Evolutionary conservation across 306 rosid species (phyloP).

Genomic region (Vigna hirtella): DNA sequence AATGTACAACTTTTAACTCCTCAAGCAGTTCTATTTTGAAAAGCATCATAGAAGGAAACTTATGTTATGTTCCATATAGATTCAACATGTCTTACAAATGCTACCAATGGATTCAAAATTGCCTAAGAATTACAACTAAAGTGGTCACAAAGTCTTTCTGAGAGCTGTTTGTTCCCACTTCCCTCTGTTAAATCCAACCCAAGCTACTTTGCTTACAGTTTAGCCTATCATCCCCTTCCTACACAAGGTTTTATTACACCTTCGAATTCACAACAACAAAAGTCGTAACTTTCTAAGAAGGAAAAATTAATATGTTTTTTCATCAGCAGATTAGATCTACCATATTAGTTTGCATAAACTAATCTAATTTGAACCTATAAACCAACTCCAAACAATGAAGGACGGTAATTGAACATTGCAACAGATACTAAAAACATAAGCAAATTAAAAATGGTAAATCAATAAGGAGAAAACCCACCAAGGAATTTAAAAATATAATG

Average conservation of each 20-base stretch:
- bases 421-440: background rate
- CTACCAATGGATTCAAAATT: background rate
- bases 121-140: background rate
- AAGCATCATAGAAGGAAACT: no score
- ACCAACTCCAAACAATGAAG: background rate
- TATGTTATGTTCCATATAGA: background rate
- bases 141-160: background rate
- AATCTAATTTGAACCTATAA: no score
- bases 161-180: background rate
- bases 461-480: background rate
- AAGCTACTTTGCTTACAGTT: background rate
- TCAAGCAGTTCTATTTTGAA: background rate
- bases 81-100: background rate
- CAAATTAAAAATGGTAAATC: background rate
- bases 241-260: background rate
- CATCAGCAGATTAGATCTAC: no score
- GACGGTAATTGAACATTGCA: background rate
- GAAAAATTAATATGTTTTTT: background rate
- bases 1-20: slow-evolving; percentile 1
- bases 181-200: background rate
- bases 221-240: background rate
- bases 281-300: background rate
- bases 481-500: background rate
- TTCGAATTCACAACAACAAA: no score
- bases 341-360: no score